Evolutionary conservation across 2,329 filamentous ascomycete species (phyloP).

Genomic region (Arthroderma sp.): DNA sequence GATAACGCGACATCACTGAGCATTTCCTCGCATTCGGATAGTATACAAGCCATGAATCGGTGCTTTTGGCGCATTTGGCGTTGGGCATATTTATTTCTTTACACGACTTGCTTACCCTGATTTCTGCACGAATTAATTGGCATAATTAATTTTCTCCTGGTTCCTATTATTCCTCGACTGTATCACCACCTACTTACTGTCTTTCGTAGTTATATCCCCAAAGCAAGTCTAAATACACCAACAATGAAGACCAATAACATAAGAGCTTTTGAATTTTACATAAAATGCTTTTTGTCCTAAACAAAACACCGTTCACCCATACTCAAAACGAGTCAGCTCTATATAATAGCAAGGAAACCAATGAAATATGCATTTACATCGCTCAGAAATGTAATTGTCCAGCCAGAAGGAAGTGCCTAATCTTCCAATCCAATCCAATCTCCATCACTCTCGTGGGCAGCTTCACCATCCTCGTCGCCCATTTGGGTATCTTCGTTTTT

Average conservation of each 20-base stretch:
- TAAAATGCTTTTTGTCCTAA: background rate
- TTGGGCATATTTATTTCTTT: background rate
- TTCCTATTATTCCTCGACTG: background rate
- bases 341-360: background rate
- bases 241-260: background rate
- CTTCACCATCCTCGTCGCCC: constrained; percentile 20
- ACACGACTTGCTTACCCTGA: background rate
- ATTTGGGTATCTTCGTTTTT: constrained; percentile 22
- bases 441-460: constrained; percentile 31
- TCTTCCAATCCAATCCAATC: constrained; percentile 46
- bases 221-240: background rate
- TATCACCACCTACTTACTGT: background rate
- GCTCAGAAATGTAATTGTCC: background rate
- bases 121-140: background rate
- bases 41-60: background rate
- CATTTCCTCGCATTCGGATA: background rate
- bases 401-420: constrained; percentile 12
- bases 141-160: background rate
- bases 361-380: background rate
- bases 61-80: background rate
- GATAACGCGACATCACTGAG: background rate
- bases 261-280: background rate
- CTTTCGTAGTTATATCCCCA: background rate
- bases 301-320: background rate
- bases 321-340: background rate